Percentiles rank a stretch among this genome's conserved stretches.
phyloP scores from a whole-genome alignment of 108 stramenopile species.

The Nitzschia palea region DNA sequence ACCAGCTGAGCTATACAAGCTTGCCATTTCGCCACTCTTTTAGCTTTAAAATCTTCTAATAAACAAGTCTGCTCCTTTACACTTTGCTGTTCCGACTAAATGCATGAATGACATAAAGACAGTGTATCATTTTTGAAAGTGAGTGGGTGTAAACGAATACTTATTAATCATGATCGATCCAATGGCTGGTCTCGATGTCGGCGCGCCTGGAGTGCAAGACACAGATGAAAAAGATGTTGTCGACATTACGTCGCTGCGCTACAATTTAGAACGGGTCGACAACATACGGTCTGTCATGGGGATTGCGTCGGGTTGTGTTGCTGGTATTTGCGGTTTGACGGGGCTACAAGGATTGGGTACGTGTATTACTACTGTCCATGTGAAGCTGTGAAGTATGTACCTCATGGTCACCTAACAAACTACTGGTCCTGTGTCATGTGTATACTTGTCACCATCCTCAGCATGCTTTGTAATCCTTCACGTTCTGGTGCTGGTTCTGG shows the following conservation, averaged over 20 bases:
- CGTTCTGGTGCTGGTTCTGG: conserved; percentile 42
- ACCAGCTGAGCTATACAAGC: conserved; percentile 48
- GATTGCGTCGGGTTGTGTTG: conserved; percentile 79
- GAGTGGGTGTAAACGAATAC: no score
- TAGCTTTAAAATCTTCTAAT: no score
- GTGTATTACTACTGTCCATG: conserved; percentile 13
- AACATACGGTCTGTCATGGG: conserved; percentile 81
- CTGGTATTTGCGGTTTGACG: conserved; percentile 80
- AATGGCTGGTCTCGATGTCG: conserved; percentile 70
- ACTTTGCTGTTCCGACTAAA: no score
- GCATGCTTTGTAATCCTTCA: conserved; percentile 69
- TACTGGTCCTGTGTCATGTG: background rate
- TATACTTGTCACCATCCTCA: conserved; percentile 20
- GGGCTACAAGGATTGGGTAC: conserved; percentile 76
- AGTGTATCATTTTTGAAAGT: no score
- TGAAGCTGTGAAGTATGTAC: background rate
- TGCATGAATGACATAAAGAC: no score
- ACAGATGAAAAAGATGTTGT: conserved; percentile 66
- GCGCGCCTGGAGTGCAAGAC: conserved; percentile 9
- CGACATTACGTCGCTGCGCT: conserved; percentile 54
- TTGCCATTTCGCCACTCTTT: no score
- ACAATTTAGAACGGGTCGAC: conserved; percentile 75
- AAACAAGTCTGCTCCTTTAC: no score
- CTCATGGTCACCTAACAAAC: background rate
- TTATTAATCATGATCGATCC: conserved; percentile 58